These are phyloP conservation scores for Colletotrichum tropicicola DNA, from an alignment of 2,329 filamentous ascomycete genomes.

Conservation along the genomic window DNA sequence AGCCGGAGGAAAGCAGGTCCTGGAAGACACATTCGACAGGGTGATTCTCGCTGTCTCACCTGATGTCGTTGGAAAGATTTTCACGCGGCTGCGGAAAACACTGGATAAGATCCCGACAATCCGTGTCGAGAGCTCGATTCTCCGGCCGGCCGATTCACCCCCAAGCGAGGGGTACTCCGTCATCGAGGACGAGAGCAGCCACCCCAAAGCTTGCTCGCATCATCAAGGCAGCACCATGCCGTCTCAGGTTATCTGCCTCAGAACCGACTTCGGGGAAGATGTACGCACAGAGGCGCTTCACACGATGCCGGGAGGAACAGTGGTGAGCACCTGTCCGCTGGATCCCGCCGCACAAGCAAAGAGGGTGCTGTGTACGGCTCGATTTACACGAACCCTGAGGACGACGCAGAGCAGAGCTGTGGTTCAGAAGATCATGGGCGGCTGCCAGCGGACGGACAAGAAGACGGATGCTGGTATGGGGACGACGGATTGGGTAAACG, in stretches of 20 bases:
- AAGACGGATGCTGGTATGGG: neutral
- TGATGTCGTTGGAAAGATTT: constrained; percentile 59
- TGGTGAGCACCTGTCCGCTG: constrained; percentile 63
- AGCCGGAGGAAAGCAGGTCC: neutral
- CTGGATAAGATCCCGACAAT: constrained; percentile 57
- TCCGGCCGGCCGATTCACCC: constrained; percentile 28
- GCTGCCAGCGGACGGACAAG: neutral
- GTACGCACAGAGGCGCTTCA: constrained; percentile 61
- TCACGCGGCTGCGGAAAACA: constrained; percentile 47
- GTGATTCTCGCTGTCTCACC: constrained; percentile 65
- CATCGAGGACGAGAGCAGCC: constrained; percentile 3
- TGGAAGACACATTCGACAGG: constrained; percentile 56
- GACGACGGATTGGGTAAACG: constrained; percentile 60
- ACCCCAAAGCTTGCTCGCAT: constrained; percentile 36
- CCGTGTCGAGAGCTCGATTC: constrained; percentile 57
- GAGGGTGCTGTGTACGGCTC: constrained; percentile 52
- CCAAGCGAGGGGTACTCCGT: constrained; percentile 14
- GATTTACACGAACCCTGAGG: constrained; percentile 62
- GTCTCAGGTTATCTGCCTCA: constrained; percentile 45
- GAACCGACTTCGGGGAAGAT: constrained; percentile 41
- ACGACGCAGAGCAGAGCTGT: constrained; percentile 56
- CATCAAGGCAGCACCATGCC: constrained; percentile 34
- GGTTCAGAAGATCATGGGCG: constrained; percentile 55
- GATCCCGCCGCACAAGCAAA: constrained; percentile 44
- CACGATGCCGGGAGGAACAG: constrained; percentile 56